phyloP scores from a whole-genome alignment of 768 basidiomycete genomes.

The Amanita exitialis region DNA sequence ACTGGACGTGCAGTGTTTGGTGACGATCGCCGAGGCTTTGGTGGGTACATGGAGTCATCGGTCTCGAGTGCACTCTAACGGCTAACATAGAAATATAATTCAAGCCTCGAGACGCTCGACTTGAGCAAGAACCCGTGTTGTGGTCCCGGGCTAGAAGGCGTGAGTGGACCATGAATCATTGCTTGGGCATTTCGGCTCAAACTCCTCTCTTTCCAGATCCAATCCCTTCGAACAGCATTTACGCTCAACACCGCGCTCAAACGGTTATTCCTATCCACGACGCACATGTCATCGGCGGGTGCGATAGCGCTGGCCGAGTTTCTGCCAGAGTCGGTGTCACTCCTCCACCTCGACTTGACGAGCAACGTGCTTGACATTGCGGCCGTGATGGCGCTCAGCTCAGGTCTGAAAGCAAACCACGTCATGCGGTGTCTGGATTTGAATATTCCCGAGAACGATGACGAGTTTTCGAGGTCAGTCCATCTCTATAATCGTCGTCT shows the following conservation, averaged over 20 bases:
- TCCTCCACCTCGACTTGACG: slow-evolving; percentile 90
- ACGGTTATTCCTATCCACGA: slow-evolving; percentile 84
- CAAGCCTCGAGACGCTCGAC: slow-evolving; percentile 88
- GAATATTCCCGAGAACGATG: slow-evolving; percentile 80
- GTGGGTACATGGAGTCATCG: slow-evolving; percentile 30
- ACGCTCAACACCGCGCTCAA: slow-evolving; percentile 88
- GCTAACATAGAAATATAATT: slow-evolving; percentile 80
- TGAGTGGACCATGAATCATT: slow-evolving; percentile 25
- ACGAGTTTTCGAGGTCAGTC: slow-evolving; percentile 61
- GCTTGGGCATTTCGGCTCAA: background rate
- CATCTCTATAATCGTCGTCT: background rate
- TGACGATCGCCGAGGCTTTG: slow-evolving; percentile 79
- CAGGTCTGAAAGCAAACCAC: slow-evolving; percentile 75
- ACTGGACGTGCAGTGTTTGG: slow-evolving; percentile 74
- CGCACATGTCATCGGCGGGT: slow-evolving; percentile 67
- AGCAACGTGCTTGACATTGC: slow-evolving; percentile 77
- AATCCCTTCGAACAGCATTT: slow-evolving; percentile 86
- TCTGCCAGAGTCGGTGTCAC: slow-evolving; percentile 77
- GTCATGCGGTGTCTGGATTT: slow-evolving; percentile 89
- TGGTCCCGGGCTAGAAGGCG: slow-evolving; percentile 85
- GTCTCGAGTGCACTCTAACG: background rate
- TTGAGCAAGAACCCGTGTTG: slow-evolving; percentile 90
- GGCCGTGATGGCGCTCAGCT: slow-evolving; percentile 86
- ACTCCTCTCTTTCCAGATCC: slow-evolving; percentile 36
- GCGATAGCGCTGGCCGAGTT: slow-evolving; percentile 96